Base-by-base conservation (phyloP, 805 yeast genomes). In the Starmerella vaccinii region DNA sequence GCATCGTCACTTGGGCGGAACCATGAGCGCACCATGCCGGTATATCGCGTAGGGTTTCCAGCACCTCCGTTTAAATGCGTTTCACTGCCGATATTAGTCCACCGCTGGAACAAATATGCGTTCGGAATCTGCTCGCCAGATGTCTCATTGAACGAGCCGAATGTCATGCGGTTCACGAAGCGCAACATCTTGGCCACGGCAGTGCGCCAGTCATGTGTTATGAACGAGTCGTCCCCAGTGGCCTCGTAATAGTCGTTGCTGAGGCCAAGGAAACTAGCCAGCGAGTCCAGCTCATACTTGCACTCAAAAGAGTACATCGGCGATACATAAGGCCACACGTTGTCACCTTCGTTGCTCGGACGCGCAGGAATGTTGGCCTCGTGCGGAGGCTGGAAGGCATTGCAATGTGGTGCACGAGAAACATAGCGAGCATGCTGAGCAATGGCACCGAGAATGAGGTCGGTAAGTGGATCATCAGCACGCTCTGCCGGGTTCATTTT, bases 1-100 rank as follows among this genome's bases (percentile, higher is more conserved):
- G 94, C 86, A 65, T 86, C 95, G 64, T 86, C 95, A 18, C 90
- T 81, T 8, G 95, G 95, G 58, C 95, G 69, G 63, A 86, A 86
- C 0, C 94, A 89, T 5, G 89, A 81, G 46, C 94, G 71, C n/a
- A 85, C 69, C 54, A 86, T 68, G 0, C 90, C 88, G 0, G 85
- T 80, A 34, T 74, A 77, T 49, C 62, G 73, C 0, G 84, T 89
- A 0, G 96, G 96, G 61, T 85, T 83, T 1, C 96, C 96, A 0
- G 76, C 74, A 0, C 96, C 96, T 1, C 76, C 76, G 42, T 86
- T 68, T 2, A 88, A 80, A 50, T 84, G 73, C 0, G 96, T 87
- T 60, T 88, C 96, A 0, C 90, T 72, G 0, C 95, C 95, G 24
- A 78, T 70, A 52, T 76, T 76, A 0, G 95, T 86, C 30, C 79